Evolutionary conservation across 2,329 filamentous ascomycete species (phyloP).

Genomic region (Corynespora cassiicola): DNA sequence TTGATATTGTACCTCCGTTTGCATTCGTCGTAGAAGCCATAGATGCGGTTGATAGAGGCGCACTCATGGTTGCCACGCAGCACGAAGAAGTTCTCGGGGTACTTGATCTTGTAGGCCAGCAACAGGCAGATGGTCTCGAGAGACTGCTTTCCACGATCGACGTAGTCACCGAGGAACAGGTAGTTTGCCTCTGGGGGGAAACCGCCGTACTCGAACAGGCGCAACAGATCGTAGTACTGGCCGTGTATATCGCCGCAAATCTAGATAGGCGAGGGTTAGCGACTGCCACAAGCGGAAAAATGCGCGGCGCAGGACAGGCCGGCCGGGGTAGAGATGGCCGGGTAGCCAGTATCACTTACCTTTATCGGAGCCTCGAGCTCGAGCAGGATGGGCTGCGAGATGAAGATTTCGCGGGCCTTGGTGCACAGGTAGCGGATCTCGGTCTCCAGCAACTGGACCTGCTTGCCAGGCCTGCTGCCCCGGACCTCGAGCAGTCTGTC

Average conservation of each 20-base stretch:
- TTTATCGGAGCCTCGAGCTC: conserved; percentile 99
- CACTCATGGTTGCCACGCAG: conserved; percentile 99
- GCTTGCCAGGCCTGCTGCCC: conserved; percentile 96
- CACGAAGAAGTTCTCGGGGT: conserved; percentile 99
- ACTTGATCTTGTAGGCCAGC: conserved; percentile 99
- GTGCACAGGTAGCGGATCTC: conserved; percentile 98
- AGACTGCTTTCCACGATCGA: conserved; percentile 98
- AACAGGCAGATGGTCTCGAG: conserved; percentile 98
- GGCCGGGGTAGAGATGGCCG: conserved; percentile 1
- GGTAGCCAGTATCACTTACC: conserved; percentile 72
- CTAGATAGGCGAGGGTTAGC: conserved; percentile 56
- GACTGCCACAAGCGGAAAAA: conserved; percentile 3
- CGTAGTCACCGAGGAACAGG: conserved; percentile 98
- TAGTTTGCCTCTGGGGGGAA: conserved; percentile 99
- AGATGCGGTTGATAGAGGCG: conserved; percentile 98
- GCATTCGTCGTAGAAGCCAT: conserved; percentile 99
- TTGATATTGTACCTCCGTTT: conserved; percentile 99
- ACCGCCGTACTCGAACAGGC: conserved; percentile 96
- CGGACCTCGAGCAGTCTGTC: conserved; percentile 96
- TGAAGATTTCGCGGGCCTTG: conserved; percentile 99
- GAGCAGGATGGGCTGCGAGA: conserved; percentile 96
- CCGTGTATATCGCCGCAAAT: conserved; percentile 99
- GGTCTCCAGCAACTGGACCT: conserved; percentile 94
- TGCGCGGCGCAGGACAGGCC: conserved; percentile 7
- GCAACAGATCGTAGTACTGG: conserved; percentile 97